Evolutionary conservation across 1,284 basidiomycete genomes (phyloP), one percentile per base, ranked within the genome.

Genomic region (Ceratobasidium sp.): DNA sequence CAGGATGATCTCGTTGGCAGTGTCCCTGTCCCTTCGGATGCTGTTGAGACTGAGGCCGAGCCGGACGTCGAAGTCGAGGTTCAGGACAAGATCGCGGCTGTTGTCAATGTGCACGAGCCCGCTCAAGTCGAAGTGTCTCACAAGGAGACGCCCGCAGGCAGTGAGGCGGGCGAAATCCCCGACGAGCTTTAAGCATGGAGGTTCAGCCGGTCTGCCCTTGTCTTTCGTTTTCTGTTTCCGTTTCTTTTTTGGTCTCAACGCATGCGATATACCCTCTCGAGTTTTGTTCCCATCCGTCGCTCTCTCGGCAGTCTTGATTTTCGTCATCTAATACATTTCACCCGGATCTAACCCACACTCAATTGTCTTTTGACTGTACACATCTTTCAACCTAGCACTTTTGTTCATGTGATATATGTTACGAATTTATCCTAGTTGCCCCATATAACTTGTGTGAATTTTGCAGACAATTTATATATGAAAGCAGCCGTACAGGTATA

Each of bases 401-500:
- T 31, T 58, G 29, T 58, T 58, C 54, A 19, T 58, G 54, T 58
- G 16, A 58, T 14, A 58, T 58, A 58, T 11, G 11, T 31, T 58
- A 58, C 54, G 54, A 58, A 58, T 53, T 34, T 58, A 31, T 58
- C 31, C 13, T 11, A 27, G 7, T 27, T 27, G n/a, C 7, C 7
- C 24, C 4, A 22, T 53, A 27, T 53, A 27, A 8, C 14, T 53
- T 53, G 13, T 8, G 22, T 53, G 13, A 16, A 27, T 5, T 53
- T 54, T 1, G 54, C 9, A 31, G 19, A 41, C 22, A 48, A 22
- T n/a, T 43, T 69, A 56, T 51, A 53, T 69, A 69, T 69, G n/a
- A 41, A 37, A 19, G 41, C 49, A 56, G 66, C 19, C 66, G 66
- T 69, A 69, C 66, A 58, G 66, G 66, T 69, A 69, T 58, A 69